Percentiles rank a stretch among this genome's conserved stretches.
Evolutionary conservation across 2,329 filamentous ascomycete genomes (phyloP).

Genomic region (Colletotrichum sp.): DNA sequence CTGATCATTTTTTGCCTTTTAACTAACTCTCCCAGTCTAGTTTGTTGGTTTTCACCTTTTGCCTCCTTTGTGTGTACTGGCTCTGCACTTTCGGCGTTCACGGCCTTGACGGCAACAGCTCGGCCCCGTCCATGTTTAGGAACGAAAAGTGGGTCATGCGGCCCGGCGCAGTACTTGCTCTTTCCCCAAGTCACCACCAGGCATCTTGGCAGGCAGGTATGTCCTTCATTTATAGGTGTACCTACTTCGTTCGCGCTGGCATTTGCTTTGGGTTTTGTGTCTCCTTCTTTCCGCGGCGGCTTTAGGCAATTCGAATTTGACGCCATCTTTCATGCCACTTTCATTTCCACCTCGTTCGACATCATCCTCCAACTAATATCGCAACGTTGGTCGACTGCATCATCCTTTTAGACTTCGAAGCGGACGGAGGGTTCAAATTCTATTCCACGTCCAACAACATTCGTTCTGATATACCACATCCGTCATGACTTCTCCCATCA

Average conservation of each 20-base stretch:
- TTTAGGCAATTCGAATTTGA: not conserved
- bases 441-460: not conserved
- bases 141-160: not conserved
- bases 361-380: not conserved
- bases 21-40: not conserved
- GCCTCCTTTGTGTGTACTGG: not conserved
- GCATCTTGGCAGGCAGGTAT: not conserved
- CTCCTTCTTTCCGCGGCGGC: not conserved
- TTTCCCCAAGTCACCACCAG: not conserved
- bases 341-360: not conserved
- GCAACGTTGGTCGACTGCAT: not conserved
- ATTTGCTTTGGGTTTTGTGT: fast-evolving
- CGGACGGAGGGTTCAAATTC: not conserved
- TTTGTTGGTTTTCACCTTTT: fast-evolving
- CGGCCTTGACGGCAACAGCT: not conserved
- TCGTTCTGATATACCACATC: not conserved
- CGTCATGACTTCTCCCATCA: not conserved
- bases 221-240: fast-evolving
- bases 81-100: not conserved
- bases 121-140: not conserved
- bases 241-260: not conserved
- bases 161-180: not conserved
- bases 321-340: not conserved
- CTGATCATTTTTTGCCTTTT: conserved; percentile 2
- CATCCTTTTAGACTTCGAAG: not conserved